phyloP scores from a whole-genome alignment of 345 rosid genomes.

The Nephelium lappaceum region DNA sequence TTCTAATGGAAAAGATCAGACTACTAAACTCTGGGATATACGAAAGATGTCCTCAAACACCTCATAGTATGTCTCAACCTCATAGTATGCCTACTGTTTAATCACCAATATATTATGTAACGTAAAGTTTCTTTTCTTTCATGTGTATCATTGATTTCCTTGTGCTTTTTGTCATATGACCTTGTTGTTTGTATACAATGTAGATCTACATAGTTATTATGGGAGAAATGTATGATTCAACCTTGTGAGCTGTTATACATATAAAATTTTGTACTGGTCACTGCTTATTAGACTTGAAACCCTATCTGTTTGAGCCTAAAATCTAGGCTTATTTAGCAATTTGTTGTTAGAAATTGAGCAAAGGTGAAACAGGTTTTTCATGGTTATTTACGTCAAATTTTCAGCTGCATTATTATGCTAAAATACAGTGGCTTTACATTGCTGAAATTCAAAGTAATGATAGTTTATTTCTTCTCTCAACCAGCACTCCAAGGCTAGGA shows the following conservation, averaged over 20 bases:
- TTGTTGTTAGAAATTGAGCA: background rate
- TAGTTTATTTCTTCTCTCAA: conserved; percentile 15
- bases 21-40: conserved; percentile 75
- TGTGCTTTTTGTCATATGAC: too few species aligned
- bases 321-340: background rate
- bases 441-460: background rate
- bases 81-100: conserved; percentile 30
- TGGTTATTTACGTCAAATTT: background rate
- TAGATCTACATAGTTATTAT: too few species aligned
- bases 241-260: too few species aligned
- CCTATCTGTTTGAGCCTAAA: background rate
- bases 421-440: background rate
- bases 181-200: too few species aligned
- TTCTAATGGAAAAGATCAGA: conserved; percentile 80
- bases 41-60: conserved; percentile 59
- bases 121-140: background rate
- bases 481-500: conserved; percentile 34
- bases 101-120: background rate
- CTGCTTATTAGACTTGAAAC: background rate
- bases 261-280: background rate
- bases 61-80: conserved; percentile 36
- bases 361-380: background rate
- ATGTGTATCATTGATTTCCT: too few species aligned
- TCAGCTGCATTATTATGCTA: background rate
- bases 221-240: too few species aligned